These are phyloP conservation scores for Asterella californica DNA, from an alignment of 225 moss, liverwort and hornwort species.

Conservation along the genomic window DNA sequence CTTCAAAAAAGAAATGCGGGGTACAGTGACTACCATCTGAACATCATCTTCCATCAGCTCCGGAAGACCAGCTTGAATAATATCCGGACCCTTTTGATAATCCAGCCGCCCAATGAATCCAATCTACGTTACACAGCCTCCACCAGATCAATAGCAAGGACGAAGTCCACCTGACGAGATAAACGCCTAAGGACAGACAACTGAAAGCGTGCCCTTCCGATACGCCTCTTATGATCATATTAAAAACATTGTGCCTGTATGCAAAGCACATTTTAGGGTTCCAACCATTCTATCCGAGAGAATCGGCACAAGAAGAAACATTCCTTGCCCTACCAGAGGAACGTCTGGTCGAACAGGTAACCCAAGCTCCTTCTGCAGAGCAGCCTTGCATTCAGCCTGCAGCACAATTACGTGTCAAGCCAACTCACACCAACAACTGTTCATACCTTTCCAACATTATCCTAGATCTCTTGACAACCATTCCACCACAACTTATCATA, in stretches of 20 bases:
- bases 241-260: background rate
- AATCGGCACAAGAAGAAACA: background rate
- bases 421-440: background rate
- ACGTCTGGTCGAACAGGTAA: slow-evolving; percentile 70
- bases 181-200: background rate
- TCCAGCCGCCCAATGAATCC: slow-evolving; percentile 92
- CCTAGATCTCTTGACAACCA: background rate
- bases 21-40: slow-evolving; percentile 44
- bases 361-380: slow-evolving; percentile 82
- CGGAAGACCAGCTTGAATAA: slow-evolving; percentile 67
- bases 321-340: slow-evolving; percentile 45
- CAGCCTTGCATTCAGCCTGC: slow-evolving; percentile 76
- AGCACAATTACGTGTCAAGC: background rate
- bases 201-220: background rate
- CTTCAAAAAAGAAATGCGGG: background rate
- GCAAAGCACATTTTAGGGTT: background rate
- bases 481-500: background rate
- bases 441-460: background rate
- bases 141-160: background rate
- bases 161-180: background rate
- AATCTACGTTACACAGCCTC: slow-evolving; percentile 31
- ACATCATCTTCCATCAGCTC: slow-evolving; percentile 81
- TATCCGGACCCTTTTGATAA: slow-evolving; percentile 93
- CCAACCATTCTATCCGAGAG: background rate
- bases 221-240: background rate